Conservation (phyloP, 768 basidiomycete genomes). For the Agrocybe praecox region DNA sequence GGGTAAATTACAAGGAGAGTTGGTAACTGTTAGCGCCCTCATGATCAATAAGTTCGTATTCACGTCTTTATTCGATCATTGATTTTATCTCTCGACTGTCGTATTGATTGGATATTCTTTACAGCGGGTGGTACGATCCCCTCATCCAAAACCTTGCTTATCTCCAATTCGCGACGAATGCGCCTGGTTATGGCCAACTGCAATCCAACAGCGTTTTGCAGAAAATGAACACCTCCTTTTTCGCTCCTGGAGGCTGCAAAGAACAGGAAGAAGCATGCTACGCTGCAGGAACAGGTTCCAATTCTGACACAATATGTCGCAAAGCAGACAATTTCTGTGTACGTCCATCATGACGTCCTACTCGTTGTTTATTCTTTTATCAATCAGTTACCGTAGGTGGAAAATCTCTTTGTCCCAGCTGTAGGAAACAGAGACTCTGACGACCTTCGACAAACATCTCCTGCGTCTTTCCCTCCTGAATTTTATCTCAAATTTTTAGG, state of each 20-base stretch:
- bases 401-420: constrained; percentile 52
- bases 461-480: constrained; percentile 56
- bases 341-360: constrained; percentile 21
- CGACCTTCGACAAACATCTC: constrained; percentile 59
- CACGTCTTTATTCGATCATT: background rate
- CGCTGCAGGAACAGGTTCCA: constrained; percentile 46
- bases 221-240: constrained; percentile 51
- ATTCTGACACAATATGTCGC: constrained; percentile 52
- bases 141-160: constrained; percentile 64
- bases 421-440: constrained; percentile 54
- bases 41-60: constrained; percentile 75
- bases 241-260: constrained; percentile 49
- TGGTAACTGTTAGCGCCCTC: constrained; percentile 56
- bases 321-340: constrained; percentile 61
- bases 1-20: constrained; percentile 48
- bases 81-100: background rate
- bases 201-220: constrained; percentile 47
- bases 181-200: constrained; percentile 69
- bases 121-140: constrained; percentile 71
- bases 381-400: constrained; percentile 28
- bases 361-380: background rate
- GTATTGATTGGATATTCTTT: background rate
- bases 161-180: constrained; percentile 59
- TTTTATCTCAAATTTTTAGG: constrained; percentile 53
- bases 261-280: constrained; percentile 60